Evolutionary conservation across 805 yeast genomes (phyloP), one percentile per base, ranked within the genome.

Genomic region (Myxozyma monticola): DNA sequence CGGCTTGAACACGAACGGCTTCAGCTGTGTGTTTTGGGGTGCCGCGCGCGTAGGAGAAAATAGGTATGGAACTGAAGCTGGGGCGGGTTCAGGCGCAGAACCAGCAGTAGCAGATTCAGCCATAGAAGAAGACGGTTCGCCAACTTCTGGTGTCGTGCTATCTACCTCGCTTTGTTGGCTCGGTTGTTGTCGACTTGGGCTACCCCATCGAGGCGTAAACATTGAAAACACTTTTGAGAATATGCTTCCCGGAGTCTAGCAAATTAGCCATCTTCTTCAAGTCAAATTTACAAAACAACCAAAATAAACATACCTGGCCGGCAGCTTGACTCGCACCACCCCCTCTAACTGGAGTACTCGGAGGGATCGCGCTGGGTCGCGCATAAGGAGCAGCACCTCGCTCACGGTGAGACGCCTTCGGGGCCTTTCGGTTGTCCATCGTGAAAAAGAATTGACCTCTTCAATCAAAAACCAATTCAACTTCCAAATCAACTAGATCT

Each of bases 201-300:
- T 34, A 51, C 46, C 33, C 24, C 52, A 39, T 2, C 55, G 37
- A 2, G 57, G 57, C 20, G 57, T 53, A 24, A 53, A 41, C 45
- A 53, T 53, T 15, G 57, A 45, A 33, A 47, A 24, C 30, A 53
- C 39, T 18, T 38, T 48, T 9, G 57, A 53, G 25, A 53, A 49
- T 8, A 53, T 45, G 17, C 55, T 37, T 12, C 54, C 48, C 3
- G 57, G 50, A 3, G 57, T 42, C 57, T 53, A 18, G 8, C n/a
- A 9, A 24, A 24, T 9, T 29, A n/a, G 34, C n/a, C n/a, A 17
- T 26, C 29, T 21, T n/a, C n/a, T n/a, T n/a, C n/a, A n/a, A n/a
- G n/a, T n/a, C n/a, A n/a, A n/a, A n/a, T n/a, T n/a, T n/a, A n/a
- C n/a, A n/a, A n/a, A n/a, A n/a, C n/a, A n/a, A n/a, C n/a, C n/a